Percentiles rank a stretch among this genome's conserved stretches.
Evolutionary conservation across 495 filamentous ascomycete genomes (phyloP).

Genomic region (Lasiosphaeris hirsuta): DNA sequence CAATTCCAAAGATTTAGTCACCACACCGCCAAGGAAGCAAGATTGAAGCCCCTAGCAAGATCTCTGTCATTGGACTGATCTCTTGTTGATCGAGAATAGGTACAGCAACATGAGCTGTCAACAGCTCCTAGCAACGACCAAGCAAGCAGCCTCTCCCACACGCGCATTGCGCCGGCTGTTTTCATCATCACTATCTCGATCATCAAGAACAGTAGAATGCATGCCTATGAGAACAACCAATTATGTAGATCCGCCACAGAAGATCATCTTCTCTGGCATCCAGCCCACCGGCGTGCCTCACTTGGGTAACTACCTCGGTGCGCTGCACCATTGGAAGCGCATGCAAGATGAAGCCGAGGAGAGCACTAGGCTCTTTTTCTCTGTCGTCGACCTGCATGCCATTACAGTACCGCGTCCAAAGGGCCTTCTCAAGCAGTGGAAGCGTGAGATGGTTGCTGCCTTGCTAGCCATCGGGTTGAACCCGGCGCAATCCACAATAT

Average conservation of each 20-base stretch:
- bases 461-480: constrained; percentile 82
- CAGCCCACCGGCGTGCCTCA: constrained; percentile 96
- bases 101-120: neutral
- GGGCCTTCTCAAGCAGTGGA: constrained; percentile 55
- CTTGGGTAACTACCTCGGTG: constrained; percentile 92
- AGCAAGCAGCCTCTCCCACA: neutral
- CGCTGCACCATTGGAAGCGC: constrained; percentile 78
- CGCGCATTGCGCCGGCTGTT: neutral
- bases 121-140: neutral
- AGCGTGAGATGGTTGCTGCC: constrained; percentile 70
- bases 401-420: constrained; percentile 72
- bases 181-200: neutral
- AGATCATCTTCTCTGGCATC: constrained; percentile 86
- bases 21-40: neutral
- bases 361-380: constrained; percentile 67
- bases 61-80: neutral
- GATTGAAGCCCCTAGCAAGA: neutral
- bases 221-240: too few relatives aligned
- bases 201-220: too few relatives aligned
- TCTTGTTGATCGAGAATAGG: neutral
- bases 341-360: constrained; percentile 62
- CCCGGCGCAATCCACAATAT: constrained; percentile 71
- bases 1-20: neutral
- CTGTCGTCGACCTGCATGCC: constrained; percentile 88
- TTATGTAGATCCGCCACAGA: too few relatives aligned